These are phyloP conservation scores for Clarireedia monteithiana DNA, from an alignment of 2,329 filamentous ascomycete species.

Conservation along the genomic window DNA sequence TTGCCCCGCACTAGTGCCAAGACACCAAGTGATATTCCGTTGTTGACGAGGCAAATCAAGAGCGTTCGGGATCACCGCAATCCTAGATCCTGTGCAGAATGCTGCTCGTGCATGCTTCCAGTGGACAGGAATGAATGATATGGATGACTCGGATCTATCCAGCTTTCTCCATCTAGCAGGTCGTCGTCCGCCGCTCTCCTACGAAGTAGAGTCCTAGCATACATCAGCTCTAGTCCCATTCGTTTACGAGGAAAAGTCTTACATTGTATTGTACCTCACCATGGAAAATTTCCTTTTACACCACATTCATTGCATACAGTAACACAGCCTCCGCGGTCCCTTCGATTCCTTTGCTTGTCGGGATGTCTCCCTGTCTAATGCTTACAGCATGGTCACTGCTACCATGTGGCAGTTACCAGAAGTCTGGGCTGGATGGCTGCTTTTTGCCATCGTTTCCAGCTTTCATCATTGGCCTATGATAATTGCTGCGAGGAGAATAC, in stretches of 20 bases:
- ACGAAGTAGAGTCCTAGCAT: neutral
- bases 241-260: too few species aligned
- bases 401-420: neutral
- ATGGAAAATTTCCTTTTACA: too few species aligned
- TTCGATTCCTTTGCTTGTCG: neutral
- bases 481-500: too few species aligned
- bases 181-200: neutral
- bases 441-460: neutral
- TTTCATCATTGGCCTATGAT: too few species aligned
- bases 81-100: neutral
- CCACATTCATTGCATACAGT: too few species aligned
- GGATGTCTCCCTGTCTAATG: neutral
- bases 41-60: too few species aligned
- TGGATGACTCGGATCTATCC: conserved; percentile 12
- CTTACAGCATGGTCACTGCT: neutral
- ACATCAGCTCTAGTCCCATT: too few species aligned
- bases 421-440: neutral
- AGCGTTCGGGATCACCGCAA: neutral
- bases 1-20: neutral
- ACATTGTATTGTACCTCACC: too few species aligned
- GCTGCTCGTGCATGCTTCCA: conserved; percentile 17
- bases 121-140: conserved; percentile 15
- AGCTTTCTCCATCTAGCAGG: conserved; percentile 1
- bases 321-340: neutral
- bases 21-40: too few species aligned